Percentiles rank a stretch among this genome's conserved stretches.
Evolutionary conservation across 1,284 basidiomycete genomes (phyloP).

Genomic region (Moesziomyces sp.): DNA sequence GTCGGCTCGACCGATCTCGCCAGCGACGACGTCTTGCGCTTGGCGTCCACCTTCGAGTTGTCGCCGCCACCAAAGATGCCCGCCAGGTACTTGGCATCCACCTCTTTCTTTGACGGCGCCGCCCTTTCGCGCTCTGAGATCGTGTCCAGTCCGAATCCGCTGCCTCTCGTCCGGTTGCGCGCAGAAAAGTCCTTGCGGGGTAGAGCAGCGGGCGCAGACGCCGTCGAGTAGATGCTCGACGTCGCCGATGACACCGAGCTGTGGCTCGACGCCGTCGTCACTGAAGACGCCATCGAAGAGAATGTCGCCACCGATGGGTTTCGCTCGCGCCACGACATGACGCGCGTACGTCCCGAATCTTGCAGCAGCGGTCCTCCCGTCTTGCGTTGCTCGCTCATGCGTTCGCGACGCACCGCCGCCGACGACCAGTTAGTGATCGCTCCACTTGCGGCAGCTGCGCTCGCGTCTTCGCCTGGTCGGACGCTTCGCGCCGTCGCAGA

Average conservation of each 20-base stretch:
- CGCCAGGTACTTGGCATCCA: constrained; percentile 55
- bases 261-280: constrained; percentile 31
- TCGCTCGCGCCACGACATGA: constrained; percentile 54
- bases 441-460: constrained; percentile 10
- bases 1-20: constrained; percentile 5
- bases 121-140: constrained; percentile 48
- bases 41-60: constrained; percentile 10
- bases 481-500: not conserved
- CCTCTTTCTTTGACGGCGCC: constrained; percentile 28
- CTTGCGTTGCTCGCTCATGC: constrained; percentile 51
- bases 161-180: constrained; percentile 24
- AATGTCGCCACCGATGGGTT: constrained; percentile 48
- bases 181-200: constrained; percentile 35
- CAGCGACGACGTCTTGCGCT: constrained; percentile 13
- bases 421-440: constrained; percentile 42
- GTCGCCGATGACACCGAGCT: constrained; percentile 42
- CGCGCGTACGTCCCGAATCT: constrained; percentile 39
- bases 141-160: constrained; percentile 47
- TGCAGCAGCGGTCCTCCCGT: constrained; percentile 13
- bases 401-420: constrained; percentile 48
- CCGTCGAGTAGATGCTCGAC: constrained; percentile 55
- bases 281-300: constrained; percentile 36
- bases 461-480: constrained; percentile 4
- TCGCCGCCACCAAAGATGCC: constrained; percentile 54
- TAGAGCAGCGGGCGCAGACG: constrained; percentile 54